These are phyloP conservation scores for Calvatia gigantea DNA, from an alignment of 768 basidiomycete species.

Conservation along the genomic window DNA sequence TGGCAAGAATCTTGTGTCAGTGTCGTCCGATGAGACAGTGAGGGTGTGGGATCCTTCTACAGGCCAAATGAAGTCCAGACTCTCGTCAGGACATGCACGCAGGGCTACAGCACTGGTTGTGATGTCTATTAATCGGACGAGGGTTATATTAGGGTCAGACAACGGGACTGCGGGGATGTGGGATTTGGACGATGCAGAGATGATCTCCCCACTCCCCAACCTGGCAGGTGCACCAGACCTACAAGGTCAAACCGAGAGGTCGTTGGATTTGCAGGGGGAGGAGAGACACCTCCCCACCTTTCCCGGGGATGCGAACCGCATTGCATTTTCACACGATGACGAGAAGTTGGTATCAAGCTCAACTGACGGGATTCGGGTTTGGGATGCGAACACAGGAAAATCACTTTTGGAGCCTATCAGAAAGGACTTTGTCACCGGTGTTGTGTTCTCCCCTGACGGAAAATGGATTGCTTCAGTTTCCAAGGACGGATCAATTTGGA, in stretches of 20 bases:
- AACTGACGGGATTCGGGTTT: constrained; percentile 17
- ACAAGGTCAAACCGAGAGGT: no score
- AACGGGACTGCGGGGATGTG: constrained; percentile 20
- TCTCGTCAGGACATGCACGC: constrained; percentile 10
- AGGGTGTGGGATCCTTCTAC: constrained; percentile 22
- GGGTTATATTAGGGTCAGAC: constrained; percentile 14
- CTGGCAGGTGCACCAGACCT: no score
- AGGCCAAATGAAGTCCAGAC: constrained; percentile 6
- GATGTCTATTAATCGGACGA: constrained; percentile 19
- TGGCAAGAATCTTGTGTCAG: constrained; percentile 17
- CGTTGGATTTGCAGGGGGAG: no score
- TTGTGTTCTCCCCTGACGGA: background rate
- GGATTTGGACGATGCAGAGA: constrained; percentile 13
- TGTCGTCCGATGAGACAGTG: constrained; percentile 21
- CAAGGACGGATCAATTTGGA: background rate
- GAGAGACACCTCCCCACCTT: no score
- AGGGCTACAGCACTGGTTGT: constrained; percentile 18
- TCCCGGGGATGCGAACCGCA: constrained; percentile 13
- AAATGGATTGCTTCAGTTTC: background rate
- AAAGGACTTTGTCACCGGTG: background rate
- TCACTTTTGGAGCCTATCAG: background rate
- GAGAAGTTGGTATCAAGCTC: constrained; percentile 31
- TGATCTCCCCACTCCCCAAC: background rate
- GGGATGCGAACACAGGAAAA: constrained; percentile 15
- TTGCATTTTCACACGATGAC: constrained; percentile 21